phyloP scores from a whole-genome alignment of 768 basidiomycete genomes.

The Gloeophyllum trabeum region DNA sequence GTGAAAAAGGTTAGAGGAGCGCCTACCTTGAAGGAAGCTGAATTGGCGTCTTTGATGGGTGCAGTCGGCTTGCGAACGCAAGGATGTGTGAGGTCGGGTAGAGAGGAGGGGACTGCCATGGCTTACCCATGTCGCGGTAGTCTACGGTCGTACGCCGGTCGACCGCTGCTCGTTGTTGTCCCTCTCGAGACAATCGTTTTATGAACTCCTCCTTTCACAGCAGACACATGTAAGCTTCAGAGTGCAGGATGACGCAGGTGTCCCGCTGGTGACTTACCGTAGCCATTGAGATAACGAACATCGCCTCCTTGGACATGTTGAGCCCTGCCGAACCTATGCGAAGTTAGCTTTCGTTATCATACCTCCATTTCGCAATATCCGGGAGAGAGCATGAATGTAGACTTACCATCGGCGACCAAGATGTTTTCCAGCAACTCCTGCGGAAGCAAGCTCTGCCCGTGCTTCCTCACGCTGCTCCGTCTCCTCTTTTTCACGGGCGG shows the following conservation, averaged over 20 bases:
- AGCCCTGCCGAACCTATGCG: slow-evolving; percentile 44
- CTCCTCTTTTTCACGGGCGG: slow-evolving; percentile 17
- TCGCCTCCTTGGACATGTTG: slow-evolving; percentile 62
- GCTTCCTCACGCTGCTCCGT: slow-evolving; percentile 30
- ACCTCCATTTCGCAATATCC: slow-evolving; percentile 8
- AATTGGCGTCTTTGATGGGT: slow-evolving; percentile 57
- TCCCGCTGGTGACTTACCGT: slow-evolving; percentile 37
- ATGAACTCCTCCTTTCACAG: slow-evolving; percentile 94
- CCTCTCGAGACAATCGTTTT: slow-evolving; percentile 60
- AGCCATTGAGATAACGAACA: slow-evolving; percentile 65
- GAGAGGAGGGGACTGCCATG: no score
- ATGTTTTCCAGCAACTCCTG: slow-evolving; percentile 62
- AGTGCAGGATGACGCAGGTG: slow-evolving; percentile 2
- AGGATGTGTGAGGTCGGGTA: slow-evolving; percentile 3
- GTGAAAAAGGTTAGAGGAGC: background rate
- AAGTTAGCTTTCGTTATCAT: no score
- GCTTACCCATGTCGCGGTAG: slow-evolving; percentile 70
- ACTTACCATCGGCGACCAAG: slow-evolving; percentile 65
- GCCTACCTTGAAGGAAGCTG: slow-evolving; percentile 56
- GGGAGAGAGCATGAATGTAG: slow-evolving; percentile 4
- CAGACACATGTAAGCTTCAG: slow-evolving; percentile 4
- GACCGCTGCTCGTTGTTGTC: slow-evolving; percentile 50
- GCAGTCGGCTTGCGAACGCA: slow-evolving; percentile 56
- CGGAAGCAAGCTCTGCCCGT: slow-evolving; percentile 62
- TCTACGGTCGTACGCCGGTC: slow-evolving; percentile 48